Evolutionary conservation across 1,284 basidiomycete genomes (phyloP).

Genomic region (Cryptococcus sp.): DNA sequence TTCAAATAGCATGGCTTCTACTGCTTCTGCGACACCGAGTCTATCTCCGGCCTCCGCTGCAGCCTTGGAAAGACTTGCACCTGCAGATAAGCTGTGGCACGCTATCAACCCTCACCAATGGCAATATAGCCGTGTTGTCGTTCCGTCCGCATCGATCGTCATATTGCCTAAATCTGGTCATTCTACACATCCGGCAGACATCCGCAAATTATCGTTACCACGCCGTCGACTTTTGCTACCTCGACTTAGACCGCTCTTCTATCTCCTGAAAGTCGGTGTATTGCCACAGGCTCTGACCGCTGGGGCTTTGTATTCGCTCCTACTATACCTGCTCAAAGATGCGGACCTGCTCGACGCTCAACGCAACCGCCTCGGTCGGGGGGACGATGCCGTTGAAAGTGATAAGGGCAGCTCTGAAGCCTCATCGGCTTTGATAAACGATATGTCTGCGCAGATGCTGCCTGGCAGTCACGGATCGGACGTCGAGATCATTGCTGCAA

Average conservation of each 20-base stretch:
- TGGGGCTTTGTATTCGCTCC: slow-evolving; percentile 69
- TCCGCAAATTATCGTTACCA: slow-evolving; percentile 41
- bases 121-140: slow-evolving; percentile 71
- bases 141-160: slow-evolving; percentile 77
- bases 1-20: slow-evolving; percentile 19
- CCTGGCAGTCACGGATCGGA: slow-evolving; percentile 76
- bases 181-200: slow-evolving; percentile 41
- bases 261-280: slow-evolving; percentile 78
- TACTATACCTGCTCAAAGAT: slow-evolving; percentile 89
- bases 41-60: slow-evolving; percentile 14
- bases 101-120: slow-evolving; percentile 73
- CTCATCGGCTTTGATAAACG: slow-evolving; percentile 13
- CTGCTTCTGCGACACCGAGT: slow-evolving; percentile 4
- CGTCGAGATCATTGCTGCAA: slow-evolving; percentile 74
- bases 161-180: slow-evolving; percentile 59
- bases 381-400: slow-evolving; percentile 16
- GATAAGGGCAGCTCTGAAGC: slow-evolving; percentile 45
- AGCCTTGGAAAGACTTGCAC: slow-evolving; percentile 31
- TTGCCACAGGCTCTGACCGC: slow-evolving; percentile 82
- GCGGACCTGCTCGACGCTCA: slow-evolving; percentile 87
- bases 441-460: slow-evolving; percentile 66
- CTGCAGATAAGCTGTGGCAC: slow-evolving; percentile 66
- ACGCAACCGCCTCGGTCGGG: slow-evolving; percentile 57
- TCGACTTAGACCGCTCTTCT: slow-evolving; percentile 59
- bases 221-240: slow-evolving; percentile 45